Base-by-base conservation (phyloP, 768 basidiomycete species). In the Boletales sp. region DNA sequence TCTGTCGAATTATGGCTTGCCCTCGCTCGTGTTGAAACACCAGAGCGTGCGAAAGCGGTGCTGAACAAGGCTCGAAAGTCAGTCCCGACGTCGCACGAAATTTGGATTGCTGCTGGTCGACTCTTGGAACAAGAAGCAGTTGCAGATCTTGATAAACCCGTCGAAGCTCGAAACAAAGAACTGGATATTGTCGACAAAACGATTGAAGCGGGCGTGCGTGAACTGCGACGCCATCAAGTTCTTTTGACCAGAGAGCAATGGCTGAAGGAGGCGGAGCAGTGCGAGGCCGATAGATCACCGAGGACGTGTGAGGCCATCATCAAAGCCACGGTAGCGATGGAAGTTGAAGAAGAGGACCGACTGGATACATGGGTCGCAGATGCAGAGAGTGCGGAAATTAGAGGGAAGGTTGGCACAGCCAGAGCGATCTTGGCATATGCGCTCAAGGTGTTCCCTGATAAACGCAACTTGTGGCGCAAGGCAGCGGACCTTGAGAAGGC, bases 1-100 rank as follows among this genome's bases (percentile, higher is more conserved):
- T 94, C 93, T 0, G 93, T 97, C 48, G 97, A 99, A 62, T 83
- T 99, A 14, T 98, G 97, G 95, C 84, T 98, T 34, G 94, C 95
- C 2, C 86, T 99, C n/a, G 95, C 97, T 0, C 87, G 95, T 10
- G 78, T 98, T 7, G 97, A 98, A 71, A 89, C 89, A 0, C 94
- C 94, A 0, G 89, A 91, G 19, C 82, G 83, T 32, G 97, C 95
- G 0, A 90, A 91, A 62, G 83, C 86, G 1, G 97, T 98, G 0
- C 80, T 99, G 50, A 98, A 99, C 76, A 94, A 89, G 67, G 97
- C 97, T 4, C 86, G 94, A 43, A 90, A 90, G 61, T 84, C 90
- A 8, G 84, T 98, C 32, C 95, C 94, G 2, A 99, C 97, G 0
- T 89, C 86, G 12, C 94, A 98, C 69, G 97, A 98, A 61, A 98